phyloP scores from a whole-genome alignment of 129 eudicot genomes.

The Erigeron canadensis region DNA sequence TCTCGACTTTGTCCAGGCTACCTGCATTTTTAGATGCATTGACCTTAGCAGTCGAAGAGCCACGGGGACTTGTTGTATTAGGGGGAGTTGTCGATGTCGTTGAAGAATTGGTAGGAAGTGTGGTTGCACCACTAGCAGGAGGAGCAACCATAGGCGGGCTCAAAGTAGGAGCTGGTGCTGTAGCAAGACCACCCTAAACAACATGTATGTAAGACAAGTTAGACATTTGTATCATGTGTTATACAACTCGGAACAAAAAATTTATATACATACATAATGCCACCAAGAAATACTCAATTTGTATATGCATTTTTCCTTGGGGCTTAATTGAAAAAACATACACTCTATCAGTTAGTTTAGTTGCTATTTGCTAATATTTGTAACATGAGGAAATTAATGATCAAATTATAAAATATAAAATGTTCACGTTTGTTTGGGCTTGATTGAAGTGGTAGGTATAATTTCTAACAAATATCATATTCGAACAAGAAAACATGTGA shows the following conservation, averaged over 20 bases:
- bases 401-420: no score
- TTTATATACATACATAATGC: no score
- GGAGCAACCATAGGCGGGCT: slow-evolving; percentile 31
- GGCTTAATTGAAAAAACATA: neutral
- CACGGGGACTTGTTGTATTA: slow-evolving; percentile 26
- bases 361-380: no score
- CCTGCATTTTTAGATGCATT: slow-evolving; percentile 34
- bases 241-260: neutral
- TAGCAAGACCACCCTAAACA: slow-evolving; percentile 36
- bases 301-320: neutral
- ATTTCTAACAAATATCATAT: no score
- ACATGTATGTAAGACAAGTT: neutral
- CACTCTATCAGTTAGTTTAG: neutral
- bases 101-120: slow-evolving; percentile 34
- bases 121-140: slow-evolving; percentile 14
- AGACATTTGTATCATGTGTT: neutral
- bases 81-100: slow-evolving; percentile 26
- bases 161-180: slow-evolving; percentile 31
- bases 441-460: no score
- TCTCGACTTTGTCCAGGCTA: neutral
- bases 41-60: slow-evolving; percentile 31
- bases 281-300: neutral
- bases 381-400: no score
- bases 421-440: no score
- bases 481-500: no score